Evolutionary conservation across 352 stramenopile genomes (phyloP).

Genomic region (Thraustotheca clavata): DNA sequence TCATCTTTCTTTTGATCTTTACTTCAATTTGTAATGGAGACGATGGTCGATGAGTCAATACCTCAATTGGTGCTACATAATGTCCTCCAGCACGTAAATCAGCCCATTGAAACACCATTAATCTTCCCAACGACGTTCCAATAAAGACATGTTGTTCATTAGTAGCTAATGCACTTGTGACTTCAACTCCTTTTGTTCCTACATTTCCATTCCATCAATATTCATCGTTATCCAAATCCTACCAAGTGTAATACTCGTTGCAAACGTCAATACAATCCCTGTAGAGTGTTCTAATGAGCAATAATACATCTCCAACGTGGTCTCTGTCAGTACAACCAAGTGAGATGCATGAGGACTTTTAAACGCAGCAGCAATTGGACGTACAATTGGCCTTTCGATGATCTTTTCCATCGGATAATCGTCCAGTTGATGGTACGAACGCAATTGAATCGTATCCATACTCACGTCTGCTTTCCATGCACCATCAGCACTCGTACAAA

Average conservation of each 20-base stretch:
- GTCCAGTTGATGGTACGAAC: slow-evolving; percentile 1
- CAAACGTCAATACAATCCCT: not conserved
- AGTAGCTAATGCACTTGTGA: not conserved
- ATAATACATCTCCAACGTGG: slow-evolving; percentile 14
- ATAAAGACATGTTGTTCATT: slow-evolving; percentile 21
- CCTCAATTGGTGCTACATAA: slow-evolving; percentile 7
- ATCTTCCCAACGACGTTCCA: not conserved
- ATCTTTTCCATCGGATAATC: not conserved
- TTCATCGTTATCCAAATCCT: not conserved
- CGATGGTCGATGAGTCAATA: not conserved
- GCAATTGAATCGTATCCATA: not conserved
- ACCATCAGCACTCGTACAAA: not conserved
- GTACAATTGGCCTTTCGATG: not conserved
- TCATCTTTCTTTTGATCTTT: not conserved
- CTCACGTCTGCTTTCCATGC: slow-evolving; percentile 14
- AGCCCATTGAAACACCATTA: slow-evolving; percentile 19
- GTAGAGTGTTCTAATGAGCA: not conserved
- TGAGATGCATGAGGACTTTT: not conserved
- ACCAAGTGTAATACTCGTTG: slow-evolving; percentile 12
- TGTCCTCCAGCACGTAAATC: not conserved
- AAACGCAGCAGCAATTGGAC: slow-evolving; percentile 2
- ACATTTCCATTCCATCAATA: not conserved
- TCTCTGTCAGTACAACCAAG: slow-evolving; percentile 10
- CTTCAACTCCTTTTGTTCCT: slow-evolving; percentile 9
- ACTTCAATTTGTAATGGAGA: not conserved